These are phyloP conservation scores for Kappamyces sp. DNA, from an alignment of 192 early-diverging fungal species.

Conservation along the genomic window DNA sequence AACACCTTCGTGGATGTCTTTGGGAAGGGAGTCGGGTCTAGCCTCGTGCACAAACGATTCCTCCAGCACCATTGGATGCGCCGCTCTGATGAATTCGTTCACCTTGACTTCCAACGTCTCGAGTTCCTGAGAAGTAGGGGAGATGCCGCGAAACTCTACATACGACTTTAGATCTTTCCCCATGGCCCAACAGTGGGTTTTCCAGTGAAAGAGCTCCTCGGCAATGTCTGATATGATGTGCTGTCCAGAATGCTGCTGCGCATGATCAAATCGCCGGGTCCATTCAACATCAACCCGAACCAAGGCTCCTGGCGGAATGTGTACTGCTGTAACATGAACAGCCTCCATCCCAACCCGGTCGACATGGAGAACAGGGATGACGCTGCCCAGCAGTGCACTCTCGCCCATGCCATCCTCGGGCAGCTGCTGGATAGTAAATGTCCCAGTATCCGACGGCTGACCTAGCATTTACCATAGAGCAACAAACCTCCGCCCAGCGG, in stretches of 20 bases:
- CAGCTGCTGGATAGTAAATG: no score
- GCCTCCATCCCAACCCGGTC: slow-evolving; percentile 52
- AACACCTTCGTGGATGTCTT: slow-evolving; percentile 38
- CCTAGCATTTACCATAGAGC: slow-evolving; percentile 9
- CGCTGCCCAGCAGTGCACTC: slow-evolving; percentile 28
- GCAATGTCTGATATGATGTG: slow-evolving; percentile 66
- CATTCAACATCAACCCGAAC: slow-evolving; percentile 58
- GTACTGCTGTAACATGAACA: slow-evolving; percentile 49
- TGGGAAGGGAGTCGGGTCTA: slow-evolving; percentile 44
- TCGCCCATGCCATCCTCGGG: no score
- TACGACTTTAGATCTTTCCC: slow-evolving; percentile 43
- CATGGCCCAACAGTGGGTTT: slow-evolving; percentile 63
- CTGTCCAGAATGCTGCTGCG: slow-evolving; percentile 73
- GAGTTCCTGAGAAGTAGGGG: slow-evolving; percentile 37
- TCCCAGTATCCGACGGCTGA: slow-evolving; percentile 62
- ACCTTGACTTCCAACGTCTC: slow-evolving; percentile 43
- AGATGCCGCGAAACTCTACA: slow-evolving; percentile 26
- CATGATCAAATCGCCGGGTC: slow-evolving; percentile 60
- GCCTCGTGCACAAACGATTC: slow-evolving; percentile 30
- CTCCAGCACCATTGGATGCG: slow-evolving; percentile 40
- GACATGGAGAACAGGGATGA: slow-evolving; percentile 43
- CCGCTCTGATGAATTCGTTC: slow-evolving; percentile 50
- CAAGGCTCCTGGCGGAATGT: slow-evolving; percentile 19
- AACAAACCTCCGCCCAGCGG: slow-evolving; percentile 60
- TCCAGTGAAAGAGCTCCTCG: slow-evolving; percentile 50